Evolutionary conservation across 2,329 filamentous ascomycete species (phyloP).

Genomic region (Penicillium sclerotiorum): DNA sequence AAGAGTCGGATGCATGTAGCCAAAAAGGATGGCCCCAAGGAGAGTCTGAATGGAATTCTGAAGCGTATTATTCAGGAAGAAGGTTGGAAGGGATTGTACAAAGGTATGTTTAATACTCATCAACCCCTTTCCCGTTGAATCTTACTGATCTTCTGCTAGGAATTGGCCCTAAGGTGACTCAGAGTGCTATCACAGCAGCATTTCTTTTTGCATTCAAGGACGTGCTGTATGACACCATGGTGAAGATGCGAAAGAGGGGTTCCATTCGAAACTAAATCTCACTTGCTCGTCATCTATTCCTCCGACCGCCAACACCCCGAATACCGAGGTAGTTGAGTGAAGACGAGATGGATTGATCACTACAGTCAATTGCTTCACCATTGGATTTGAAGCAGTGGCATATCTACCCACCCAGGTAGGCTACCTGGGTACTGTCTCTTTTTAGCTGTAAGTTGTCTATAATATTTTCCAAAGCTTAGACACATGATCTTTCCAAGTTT

Average conservation of each 20-base stretch:
- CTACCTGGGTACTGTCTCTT: too few species aligned
- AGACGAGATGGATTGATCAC: too few species aligned
- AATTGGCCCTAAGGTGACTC: constrained; percentile 93
- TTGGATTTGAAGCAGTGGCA: too few species aligned
- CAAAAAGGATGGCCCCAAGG: constrained; percentile 71
- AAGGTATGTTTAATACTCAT: constrained; percentile 62
- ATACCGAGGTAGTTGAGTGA: too few species aligned
- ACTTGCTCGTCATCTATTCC: too few species aligned
- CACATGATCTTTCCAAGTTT: too few species aligned
- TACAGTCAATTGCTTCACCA: too few species aligned
- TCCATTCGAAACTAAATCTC: constrained; percentile 37
- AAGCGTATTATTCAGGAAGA: constrained; percentile 81
- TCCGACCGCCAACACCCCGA: too few species aligned
- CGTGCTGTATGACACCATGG: constrained; percentile 72
- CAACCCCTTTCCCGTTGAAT: not conserved
- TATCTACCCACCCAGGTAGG: too few species aligned
- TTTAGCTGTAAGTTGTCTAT: too few species aligned
- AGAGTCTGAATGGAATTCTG: constrained; percentile 78
- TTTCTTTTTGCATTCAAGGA: constrained; percentile 99
- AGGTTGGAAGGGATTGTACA: constrained; percentile 90
- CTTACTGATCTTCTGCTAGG: constrained; percentile 55
- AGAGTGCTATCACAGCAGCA: constrained; percentile 94
- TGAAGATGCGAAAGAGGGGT: constrained; percentile 35
- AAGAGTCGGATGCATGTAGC: constrained; percentile 98
- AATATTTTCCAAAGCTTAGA: too few species aligned